A percentile compares a stretch with the other conserved stretches of the same genome.
Conservation (phyloP, 2,329 filamentous ascomycete species). For the Arthrocladium fulminans region DNA sequence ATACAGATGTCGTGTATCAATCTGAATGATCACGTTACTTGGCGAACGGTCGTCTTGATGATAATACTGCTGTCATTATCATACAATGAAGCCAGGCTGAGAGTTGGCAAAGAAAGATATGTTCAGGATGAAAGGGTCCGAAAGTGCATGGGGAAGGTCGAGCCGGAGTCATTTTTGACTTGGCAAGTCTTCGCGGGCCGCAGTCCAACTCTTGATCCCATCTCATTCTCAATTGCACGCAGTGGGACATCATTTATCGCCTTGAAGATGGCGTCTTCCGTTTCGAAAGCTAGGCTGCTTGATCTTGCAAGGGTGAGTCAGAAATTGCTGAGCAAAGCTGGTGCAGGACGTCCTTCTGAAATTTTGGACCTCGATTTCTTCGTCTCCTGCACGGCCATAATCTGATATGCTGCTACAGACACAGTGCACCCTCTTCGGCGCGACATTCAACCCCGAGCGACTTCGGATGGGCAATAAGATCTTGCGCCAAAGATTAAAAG, state of each 20-base stretch:
- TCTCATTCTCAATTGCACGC: not conserved
- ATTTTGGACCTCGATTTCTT: too few species aligned
- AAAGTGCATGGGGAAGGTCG: too few species aligned
- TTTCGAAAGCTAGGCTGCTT: conserved; percentile 17
- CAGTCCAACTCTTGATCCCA: too few species aligned
- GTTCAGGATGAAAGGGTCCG: too few species aligned
- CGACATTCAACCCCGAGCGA: conserved; percentile 78
- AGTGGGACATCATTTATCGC: not conserved
- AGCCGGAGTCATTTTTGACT: too few species aligned
- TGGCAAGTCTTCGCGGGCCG: too few species aligned
- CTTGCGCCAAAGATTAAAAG: conserved; percentile 75
- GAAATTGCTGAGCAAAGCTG: not conserved
- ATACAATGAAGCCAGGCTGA: too few species aligned
- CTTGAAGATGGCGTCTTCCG: conserved; percentile 5
- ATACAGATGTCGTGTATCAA: not conserved
- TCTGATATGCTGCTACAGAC: conserved; percentile 43
- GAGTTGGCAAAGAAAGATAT: too few species aligned
- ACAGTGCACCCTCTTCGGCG: conserved; percentile 86
- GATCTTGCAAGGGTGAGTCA: conserved; percentile 19
- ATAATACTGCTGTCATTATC: too few species aligned
- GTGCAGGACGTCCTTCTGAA: too few species aligned
- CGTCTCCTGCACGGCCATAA: not conserved
- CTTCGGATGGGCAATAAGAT: conserved; percentile 84
- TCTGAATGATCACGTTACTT: too few species aligned
- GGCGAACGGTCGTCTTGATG: too few species aligned